Base-by-base conservation (phyloP, 2,329 filamentous ascomycete species). In the Diaporthe amygdali region DNA sequence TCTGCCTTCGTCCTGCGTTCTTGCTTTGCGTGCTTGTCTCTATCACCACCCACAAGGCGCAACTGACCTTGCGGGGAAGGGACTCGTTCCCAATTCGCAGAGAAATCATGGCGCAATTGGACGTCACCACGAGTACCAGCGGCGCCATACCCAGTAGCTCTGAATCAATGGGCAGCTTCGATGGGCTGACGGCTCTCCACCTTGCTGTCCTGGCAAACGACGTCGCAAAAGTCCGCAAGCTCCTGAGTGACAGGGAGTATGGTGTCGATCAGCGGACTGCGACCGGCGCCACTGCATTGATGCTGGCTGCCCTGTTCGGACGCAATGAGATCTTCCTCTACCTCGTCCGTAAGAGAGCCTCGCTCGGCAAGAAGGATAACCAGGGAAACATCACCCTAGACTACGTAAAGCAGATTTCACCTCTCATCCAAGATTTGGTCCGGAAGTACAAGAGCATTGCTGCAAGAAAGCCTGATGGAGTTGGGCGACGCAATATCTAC, bases 231-330 rank as follows among this genome's bases (percentile, higher is more conserved):
- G 41, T 67, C 2, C 69, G 41, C 15, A n/a, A 32, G 14, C 27
- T 70, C 1, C 27, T 49, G 12, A 0, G 7, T 9, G 22, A 46
- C 2, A 5, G 51, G 3, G 59, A 56, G 49, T 4, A 9, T 8
- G 59, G 37, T 0, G 27, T 66, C 0, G 30, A 70, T 17, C 34
- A 5, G 7, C 37, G 15, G 0, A 55, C 68, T 1, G 22, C 39
- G 1, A 51, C 4, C 1, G 59, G 59, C 3, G 17, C 39, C 25
- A 70, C 68, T 3, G 30, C 68, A 1, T 15, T 66, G 0, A 70
- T 70, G 68, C 14, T 70, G 0, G 68, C 68, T 5, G 15, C 47
- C 4, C 30, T 70, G 3, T 70, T 46, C 41, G 68, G 68, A 14
- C 30, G 49, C 1, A 3, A 0, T 0, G 2, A 9, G 1, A 66